Conservation (phyloP, 495 filamentous ascomycete species). For the Penicillium arizonense region DNA sequence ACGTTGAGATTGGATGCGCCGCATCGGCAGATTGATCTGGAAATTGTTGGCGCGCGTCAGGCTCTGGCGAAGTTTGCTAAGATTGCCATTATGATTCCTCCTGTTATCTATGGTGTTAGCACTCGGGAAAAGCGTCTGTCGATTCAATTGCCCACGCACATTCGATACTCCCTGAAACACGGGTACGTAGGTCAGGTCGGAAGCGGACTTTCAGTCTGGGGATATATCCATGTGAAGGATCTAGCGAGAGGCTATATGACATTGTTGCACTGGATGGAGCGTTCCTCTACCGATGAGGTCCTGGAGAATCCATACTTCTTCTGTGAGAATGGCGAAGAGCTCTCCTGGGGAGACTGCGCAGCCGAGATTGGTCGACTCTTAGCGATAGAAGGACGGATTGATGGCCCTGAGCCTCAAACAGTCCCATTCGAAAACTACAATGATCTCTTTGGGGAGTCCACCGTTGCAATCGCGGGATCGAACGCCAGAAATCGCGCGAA, state of each 20-base stretch:
- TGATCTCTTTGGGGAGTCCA: conserved; percentile 29
- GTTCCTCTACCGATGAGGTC: conserved; percentile 5
- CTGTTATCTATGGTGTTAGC: conserved; percentile 34
- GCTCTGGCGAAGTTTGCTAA: conserved; percentile 33
- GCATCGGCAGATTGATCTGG: conserved; percentile 40
- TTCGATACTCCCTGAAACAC: conserved; percentile 34
- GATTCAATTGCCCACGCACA: conserved; percentile 30
- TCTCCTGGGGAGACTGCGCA: conserved; percentile 23
- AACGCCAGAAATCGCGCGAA: conserved; percentile 28
- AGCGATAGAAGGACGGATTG: conserved; percentile 9
- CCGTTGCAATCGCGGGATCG: conserved; percentile 20
- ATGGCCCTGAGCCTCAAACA: not conserved
- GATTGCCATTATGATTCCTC: conserved; percentile 35
- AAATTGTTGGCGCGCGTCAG: conserved; percentile 29
- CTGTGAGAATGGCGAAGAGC: conserved; percentile 35
- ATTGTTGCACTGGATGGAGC: conserved; percentile 33
- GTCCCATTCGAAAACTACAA: conserved; percentile 16
- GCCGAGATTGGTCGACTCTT: conserved; percentile 25
- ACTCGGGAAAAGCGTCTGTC: conserved; percentile 23
- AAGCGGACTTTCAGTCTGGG: conserved; percentile 25
- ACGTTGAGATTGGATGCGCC: conserved; percentile 29
- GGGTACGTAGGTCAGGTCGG: conserved; percentile 29
- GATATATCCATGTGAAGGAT: conserved; percentile 30
- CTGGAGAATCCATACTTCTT: conserved; percentile 36
- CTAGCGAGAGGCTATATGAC: conserved; percentile 26